Percentiles rank a stretch among this genome's conserved stretches.
phyloP scores from a whole-genome alignment of 441 rosid species.

The Erodium chrysanthum region DNA sequence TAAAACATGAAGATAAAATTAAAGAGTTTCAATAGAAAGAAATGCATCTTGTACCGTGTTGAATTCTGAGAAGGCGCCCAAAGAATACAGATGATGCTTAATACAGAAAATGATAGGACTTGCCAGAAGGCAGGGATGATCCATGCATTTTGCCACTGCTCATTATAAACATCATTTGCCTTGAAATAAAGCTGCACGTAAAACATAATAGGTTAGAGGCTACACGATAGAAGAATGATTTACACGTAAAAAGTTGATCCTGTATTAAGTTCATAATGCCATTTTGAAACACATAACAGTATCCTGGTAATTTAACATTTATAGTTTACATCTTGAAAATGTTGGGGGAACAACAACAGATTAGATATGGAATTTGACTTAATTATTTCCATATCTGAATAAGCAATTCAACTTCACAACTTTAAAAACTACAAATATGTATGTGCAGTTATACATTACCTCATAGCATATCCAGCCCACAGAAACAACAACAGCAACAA shows the following conservation, averaged over 20 bases:
- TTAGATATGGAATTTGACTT: too few relatives aligned
- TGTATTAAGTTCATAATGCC: too few relatives aligned
- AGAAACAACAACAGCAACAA: slow-evolving; percentile 75
- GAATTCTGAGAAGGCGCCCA: slow-evolving; percentile 93
- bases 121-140: slow-evolving; percentile 91
- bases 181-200: slow-evolving; percentile 74
- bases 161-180: slow-evolving; percentile 73
- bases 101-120: slow-evolving; percentile 67
- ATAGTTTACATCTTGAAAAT: too few relatives aligned
- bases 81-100: slow-evolving; percentile 64
- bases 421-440: too few relatives aligned
- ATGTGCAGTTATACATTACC: slow-evolving; percentile 39
- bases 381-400: too few relatives aligned
- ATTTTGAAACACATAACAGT: too few relatives aligned
- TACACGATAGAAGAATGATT: not conserved
- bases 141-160: slow-evolving; percentile 91
- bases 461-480: slow-evolving; percentile 97
- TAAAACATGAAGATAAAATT: too few relatives aligned
- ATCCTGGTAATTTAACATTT: too few relatives aligned
- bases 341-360: too few relatives aligned
- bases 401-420: too few relatives aligned
- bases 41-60: slow-evolving; percentile 41
- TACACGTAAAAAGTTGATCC: not conserved
- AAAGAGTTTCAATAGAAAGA: not conserved
- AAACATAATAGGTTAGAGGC: not conserved